Conservation (phyloP, 2,329 filamentous ascomycete species). For the Neoarthrinium moseri region DNA sequence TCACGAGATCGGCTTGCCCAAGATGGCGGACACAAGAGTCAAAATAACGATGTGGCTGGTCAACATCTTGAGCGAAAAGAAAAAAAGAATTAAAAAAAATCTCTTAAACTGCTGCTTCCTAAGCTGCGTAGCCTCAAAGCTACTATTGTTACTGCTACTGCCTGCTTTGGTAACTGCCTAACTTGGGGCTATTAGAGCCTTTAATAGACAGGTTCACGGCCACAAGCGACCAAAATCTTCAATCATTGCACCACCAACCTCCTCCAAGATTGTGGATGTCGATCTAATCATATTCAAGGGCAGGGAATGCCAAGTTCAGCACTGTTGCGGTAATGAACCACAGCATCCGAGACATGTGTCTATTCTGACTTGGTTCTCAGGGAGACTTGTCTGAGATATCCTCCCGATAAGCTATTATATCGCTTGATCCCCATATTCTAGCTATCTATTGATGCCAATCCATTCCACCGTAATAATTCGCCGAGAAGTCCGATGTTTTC, state of each 20-base stretch:
- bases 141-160: too few relatives aligned
- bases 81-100: too few relatives aligned
- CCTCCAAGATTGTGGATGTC: background rate
- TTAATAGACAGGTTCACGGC: background rate
- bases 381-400: too few relatives aligned
- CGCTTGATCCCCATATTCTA: too few relatives aligned
- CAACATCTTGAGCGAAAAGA: background rate
- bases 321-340: background rate
- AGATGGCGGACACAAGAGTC: background rate
- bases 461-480: conserved; percentile 1
- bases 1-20: background rate
- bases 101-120: too few relatives aligned
- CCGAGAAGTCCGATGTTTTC: too few relatives aligned
- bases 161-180: too few relatives aligned
- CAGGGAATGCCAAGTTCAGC: background rate
- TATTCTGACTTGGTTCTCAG: too few relatives aligned
- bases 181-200: background rate
- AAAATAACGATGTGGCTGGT: background rate
- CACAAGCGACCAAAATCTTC: background rate
- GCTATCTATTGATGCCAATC: background rate
- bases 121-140: too few relatives aligned
- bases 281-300: background rate
- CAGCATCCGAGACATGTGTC: background rate
- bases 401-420: too few relatives aligned
- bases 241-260: background rate